Conservation (phyloP, 345 rosid species). For the Gynandropsis gynandra region DNA sequence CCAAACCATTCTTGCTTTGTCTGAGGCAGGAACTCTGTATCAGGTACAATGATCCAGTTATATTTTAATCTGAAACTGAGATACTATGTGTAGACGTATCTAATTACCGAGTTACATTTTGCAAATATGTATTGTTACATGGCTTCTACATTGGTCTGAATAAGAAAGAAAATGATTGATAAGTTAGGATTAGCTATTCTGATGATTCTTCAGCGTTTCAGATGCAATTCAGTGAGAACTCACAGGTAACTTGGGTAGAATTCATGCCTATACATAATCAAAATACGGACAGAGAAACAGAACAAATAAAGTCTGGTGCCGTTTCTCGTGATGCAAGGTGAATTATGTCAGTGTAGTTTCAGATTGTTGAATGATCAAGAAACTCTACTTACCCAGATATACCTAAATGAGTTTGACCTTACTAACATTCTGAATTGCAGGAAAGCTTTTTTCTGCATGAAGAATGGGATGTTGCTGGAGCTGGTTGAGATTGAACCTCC, state of each 20-base stretch:
- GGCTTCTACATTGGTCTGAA: too few species aligned
- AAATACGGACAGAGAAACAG: conserved; percentile 36
- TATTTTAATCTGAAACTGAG: too few species aligned
- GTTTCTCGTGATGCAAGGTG: conserved; percentile 47
- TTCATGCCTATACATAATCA: conserved; percentile 33
- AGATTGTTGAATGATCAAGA: background rate
- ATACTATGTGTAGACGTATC: too few species aligned
- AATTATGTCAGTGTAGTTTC: conserved; percentile 24
- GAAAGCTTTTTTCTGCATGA: conserved; percentile 57
- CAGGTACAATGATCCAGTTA: conserved; percentile 32
- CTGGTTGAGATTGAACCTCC: conserved; percentile 43
- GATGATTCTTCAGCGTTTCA: conserved; percentile 11
- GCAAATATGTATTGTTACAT: too few species aligned
- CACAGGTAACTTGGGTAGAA: conserved; percentile 55
- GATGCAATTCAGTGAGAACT: conserved; percentile 50
- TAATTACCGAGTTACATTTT: too few species aligned
- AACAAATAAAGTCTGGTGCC: conserved; percentile 47
- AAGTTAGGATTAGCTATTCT: too few species aligned
- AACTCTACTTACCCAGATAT: too few species aligned
- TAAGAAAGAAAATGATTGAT: too few species aligned
- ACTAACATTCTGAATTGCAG: conserved; percentile 20
- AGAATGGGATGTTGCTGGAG: conserved; percentile 45
- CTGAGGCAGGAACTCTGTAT: conserved; percentile 48
- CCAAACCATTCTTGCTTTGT: conserved; percentile 55
- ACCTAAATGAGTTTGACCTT: too few species aligned